Evolutionary conservation across 805 yeast genomes (phyloP).

Genomic region (Candida suzukii): DNA sequence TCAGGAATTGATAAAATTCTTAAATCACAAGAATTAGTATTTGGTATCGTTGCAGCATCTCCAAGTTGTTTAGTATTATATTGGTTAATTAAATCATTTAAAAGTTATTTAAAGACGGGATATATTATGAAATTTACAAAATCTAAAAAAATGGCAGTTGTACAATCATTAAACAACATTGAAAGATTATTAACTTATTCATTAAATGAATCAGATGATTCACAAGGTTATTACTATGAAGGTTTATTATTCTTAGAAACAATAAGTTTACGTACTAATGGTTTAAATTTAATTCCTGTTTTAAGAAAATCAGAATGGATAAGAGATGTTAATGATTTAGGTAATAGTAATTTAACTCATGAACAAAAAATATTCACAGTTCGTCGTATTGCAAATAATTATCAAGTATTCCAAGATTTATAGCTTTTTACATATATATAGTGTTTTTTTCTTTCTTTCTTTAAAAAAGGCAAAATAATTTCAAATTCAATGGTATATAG

Average conservation of each 20-base stretch:
- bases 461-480: no score
- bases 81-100: conserved; percentile 28
- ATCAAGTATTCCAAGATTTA: conserved; percentile 25
- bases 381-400: conserved; percentile 55
- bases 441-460: background rate
- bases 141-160: conserved; percentile 29
- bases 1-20: conserved; percentile 85
- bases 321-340: conserved; percentile 56
- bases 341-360: conserved; percentile 30
- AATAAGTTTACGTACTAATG: conserved; percentile 45
- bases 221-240: conserved; percentile 28
- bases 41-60: conserved; percentile 83
- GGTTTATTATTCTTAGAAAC: conserved; percentile 68
- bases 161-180: conserved; percentile 46
- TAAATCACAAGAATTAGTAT: conserved; percentile 89
- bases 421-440: conserved; percentile 8
- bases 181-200: conserved; percentile 42
- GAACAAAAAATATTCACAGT: conserved; percentile 39
- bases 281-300: conserved; percentile 43
- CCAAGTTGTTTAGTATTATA: conserved; percentile 64
- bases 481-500: background rate
- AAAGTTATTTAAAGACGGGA: conserved; percentile 29
- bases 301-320: conserved; percentile 47
- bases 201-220: conserved; percentile 11
- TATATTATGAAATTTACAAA: conserved; percentile 25